Evolutionary conservation across 345 rosid genomes (phyloP).

Genomic region (Erodium maritimum): DNA sequence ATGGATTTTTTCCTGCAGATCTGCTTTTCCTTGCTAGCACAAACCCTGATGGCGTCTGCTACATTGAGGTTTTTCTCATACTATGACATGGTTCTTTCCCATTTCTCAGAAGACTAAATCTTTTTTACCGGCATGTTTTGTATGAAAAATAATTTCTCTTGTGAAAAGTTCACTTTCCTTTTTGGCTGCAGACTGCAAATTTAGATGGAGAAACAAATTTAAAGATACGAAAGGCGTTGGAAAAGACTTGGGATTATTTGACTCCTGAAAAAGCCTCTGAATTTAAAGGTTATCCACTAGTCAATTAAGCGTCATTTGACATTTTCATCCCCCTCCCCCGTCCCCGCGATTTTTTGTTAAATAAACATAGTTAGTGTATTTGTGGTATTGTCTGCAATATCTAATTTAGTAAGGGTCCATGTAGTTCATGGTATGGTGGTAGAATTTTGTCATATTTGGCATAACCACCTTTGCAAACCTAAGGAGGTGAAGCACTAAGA

Average conservation of each 20-base stretch:
- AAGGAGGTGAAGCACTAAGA: too few species aligned
- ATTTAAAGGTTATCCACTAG: constrained; percentile 55
- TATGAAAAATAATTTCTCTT: neutral
- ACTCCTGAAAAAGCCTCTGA: constrained; percentile 80
- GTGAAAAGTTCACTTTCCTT: constrained; percentile 8
- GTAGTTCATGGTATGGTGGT: neutral
- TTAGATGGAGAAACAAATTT: constrained; percentile 99
- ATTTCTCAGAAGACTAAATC: neutral
- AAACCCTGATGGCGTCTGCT: constrained; percentile 93
- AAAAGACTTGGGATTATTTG: constrained; percentile 93
- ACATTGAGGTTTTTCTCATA: constrained; percentile 56
- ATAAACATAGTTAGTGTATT: neutral
- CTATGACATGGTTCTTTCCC: neutral
- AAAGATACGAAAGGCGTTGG: constrained; percentile 94
- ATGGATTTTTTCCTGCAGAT: constrained; percentile 94
- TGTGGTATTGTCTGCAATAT: neutral
- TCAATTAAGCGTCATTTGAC: neutral
- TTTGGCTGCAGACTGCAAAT: constrained; percentile 74
- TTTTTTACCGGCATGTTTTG: neutral
- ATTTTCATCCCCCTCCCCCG: neutral
- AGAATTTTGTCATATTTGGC: too few species aligned
- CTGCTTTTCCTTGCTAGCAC: constrained; percentile 82
- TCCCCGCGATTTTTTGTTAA: too few species aligned
- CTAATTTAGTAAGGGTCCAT: neutral
- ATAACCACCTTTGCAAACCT: too few species aligned